A percentile compares a stretch with the other conserved stretches of the same genome.
phyloP scores from a whole-genome alignment of 495 filamentous ascomycete species.

The Penicillium goetzii region DNA sequence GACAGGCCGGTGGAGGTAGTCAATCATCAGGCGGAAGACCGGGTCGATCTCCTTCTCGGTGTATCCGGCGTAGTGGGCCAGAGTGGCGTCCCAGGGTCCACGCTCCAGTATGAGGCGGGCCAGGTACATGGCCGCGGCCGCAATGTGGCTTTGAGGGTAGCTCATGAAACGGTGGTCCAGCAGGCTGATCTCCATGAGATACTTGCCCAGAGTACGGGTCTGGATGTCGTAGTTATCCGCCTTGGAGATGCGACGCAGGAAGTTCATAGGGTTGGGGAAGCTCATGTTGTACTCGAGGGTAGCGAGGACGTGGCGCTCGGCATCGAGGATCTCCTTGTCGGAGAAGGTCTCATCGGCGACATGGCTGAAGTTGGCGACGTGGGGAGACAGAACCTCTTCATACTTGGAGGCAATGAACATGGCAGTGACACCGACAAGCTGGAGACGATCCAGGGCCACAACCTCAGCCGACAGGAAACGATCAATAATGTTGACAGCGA shows the following conservation, averaged over 20 bases:
- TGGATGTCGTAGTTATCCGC: conserved; percentile 98
- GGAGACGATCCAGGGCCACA: conserved; percentile 91
- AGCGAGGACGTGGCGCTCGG: conserved; percentile 88
- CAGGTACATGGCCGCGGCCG: conserved; percentile 93
- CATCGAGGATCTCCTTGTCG: conserved; percentile 95
- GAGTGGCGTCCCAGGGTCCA: conserved; percentile 87
- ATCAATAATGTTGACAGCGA: conserved; percentile 97
- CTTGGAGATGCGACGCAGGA: conserved; percentile 96
- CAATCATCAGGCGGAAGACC: conserved; percentile 90
- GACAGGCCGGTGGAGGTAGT: conserved; percentile 88
- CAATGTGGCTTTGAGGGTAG: conserved; percentile 84
- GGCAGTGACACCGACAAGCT: conserved; percentile 94
- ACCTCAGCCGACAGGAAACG: conserved; percentile 93
- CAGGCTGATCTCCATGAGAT: conserved; percentile 96
- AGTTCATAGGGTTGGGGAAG: conserved; percentile 99
- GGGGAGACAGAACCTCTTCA: conserved; percentile 94
- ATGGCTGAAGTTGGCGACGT: conserved; percentile 94
- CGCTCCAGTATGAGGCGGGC: conserved; percentile 85
- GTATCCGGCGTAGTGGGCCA: conserved; percentile 94
- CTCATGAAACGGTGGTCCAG: conserved; percentile 90
- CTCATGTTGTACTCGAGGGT: conserved; percentile 96
- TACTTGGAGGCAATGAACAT: conserved; percentile 99
- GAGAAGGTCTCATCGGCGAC: conserved; percentile 96
- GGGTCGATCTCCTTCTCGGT: conserved; percentile 89
- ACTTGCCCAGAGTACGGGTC: conserved; percentile 94